Base-by-base conservation (phyloP, 2,329 filamentous ascomycete genomes). In the Tricladium varicosporioides region DNA sequence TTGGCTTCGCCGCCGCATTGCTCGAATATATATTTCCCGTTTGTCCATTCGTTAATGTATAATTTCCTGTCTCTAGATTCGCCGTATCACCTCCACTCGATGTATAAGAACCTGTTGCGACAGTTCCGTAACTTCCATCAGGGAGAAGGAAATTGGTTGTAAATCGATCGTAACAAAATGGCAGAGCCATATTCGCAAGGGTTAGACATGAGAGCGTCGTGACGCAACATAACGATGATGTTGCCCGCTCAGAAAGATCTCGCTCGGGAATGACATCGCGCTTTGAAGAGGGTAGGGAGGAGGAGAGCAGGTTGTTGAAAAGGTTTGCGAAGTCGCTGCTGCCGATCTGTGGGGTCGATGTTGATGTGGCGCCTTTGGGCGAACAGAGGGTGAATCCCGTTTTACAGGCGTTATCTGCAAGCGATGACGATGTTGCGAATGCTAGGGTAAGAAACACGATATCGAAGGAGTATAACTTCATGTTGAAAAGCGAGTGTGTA, bases 101-200 rank as follows among this genome's bases (percentile, higher is more conserved):
- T n/a, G 60, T 71, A 63, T 78, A 80, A 14, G 73, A 61, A 11
- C 77, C 78, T 0, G 69, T 71, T 1, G 70, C 71, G n/a, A 80
- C 67, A 2, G 73, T 76, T 11, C 78, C 78, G 51, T 72, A 77
- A 14, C 76, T 75, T 33, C 73, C 73, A 57, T 78, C 77, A 2
- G 74, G 67, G 49, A 80, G 75, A 53, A 73, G 73, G 63, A 69
- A 80, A 60, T 80, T 76, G 15, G 78, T 81, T 5, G 78, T 80
- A 68, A 78, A 80, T 54, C 73, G 74, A 65, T 80, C 78, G 69
- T 79, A 80, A 70, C 78, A 80, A 67, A 80, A 77, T 2, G 77
- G 74, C 5, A 79, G 68, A 36, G 72, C 70, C 33, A 75, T 67
- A 40, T 59, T 65, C 11, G 58, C 46, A 44, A 69, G 63, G 2